phyloP scores from a whole-genome alignment of 2,329 filamentous ascomycete genomes.

The Shiraia sp. region DNA sequence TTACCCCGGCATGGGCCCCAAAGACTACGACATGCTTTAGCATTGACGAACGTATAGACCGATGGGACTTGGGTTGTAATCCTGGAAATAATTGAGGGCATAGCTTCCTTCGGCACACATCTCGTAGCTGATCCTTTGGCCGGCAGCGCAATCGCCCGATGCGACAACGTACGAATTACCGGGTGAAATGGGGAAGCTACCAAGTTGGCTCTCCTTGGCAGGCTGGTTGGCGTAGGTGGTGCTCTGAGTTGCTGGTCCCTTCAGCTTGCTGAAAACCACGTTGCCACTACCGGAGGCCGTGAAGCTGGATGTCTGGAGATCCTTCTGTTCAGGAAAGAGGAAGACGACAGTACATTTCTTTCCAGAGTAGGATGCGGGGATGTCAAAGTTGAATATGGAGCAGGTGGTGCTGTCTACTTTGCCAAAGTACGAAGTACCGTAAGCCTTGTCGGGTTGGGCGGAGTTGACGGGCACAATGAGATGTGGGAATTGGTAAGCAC shows the following conservation, averaged over 20 bases:
- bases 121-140: constrained; percentile 56
- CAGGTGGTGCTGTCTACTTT: constrained; percentile 49
- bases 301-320: constrained; percentile 65
- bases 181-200: constrained; percentile 51
- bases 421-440: constrained; percentile 61
- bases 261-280: constrained; percentile 58
- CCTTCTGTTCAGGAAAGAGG: constrained; percentile 61
- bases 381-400: constrained; percentile 72
- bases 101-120: constrained; percentile 56
- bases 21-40: constrained; percentile 6
- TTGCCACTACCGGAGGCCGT: constrained; percentile 59
- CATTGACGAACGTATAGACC: constrained; percentile 38
- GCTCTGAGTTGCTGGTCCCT: constrained; percentile 47
- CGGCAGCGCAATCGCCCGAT: constrained; percentile 59
- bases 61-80: constrained; percentile 59
- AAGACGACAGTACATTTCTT: constrained; percentile 68
- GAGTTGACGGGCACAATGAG: constrained; percentile 65
- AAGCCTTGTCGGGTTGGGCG: constrained; percentile 54
- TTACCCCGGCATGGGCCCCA: too few species aligned
- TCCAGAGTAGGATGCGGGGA: constrained; percentile 57
- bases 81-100: constrained; percentile 64
- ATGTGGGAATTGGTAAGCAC: constrained; percentile 56
- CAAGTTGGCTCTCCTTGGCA: constrained; percentile 46
- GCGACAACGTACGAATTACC: constrained; percentile 59
- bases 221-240: constrained; percentile 62